Base-by-base conservation (phyloP, 345 rosid species). In the Lenwebbia sp. region DNA sequence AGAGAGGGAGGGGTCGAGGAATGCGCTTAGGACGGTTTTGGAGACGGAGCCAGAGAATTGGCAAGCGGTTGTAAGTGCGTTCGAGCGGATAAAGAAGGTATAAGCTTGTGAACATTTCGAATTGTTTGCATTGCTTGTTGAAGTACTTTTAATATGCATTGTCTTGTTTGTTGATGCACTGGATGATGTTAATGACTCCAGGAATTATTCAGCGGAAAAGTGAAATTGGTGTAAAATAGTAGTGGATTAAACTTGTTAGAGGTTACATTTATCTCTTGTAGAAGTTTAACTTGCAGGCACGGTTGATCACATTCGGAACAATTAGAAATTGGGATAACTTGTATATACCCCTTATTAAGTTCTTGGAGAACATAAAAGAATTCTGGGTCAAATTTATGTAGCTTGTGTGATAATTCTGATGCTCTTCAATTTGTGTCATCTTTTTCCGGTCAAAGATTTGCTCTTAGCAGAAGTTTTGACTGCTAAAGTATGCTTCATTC, bases 21-120 rank as follows among this genome's bases (percentile, higher is more conserved):
- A 74, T 86, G 91, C 91, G 4, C 89, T 96, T 33, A 89, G 94
- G 76, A 90, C 86, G 88, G 92, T 94, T 85, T 21, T 97, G 51
- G 96, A 96, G 89, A 92, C 94, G 0, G 92, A 92, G 84, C 98
- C 94, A 0, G 98, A 95, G 89, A 93, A 96, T 58, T 97, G 99
- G 99, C 99, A 97, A 92, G 97, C 96, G 5, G 99, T 94, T 85
- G 94, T 97, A 56, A 89, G 86, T 21, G 95, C 97, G 57, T 97
- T 97, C 57, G 98, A 96, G 89, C 95, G 89, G 90, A 91, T 97
- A 90, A 90, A 90, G 84, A 97, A 96, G 98, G 99, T 96, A 84
- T 83, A 55, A 44, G 55, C n/a, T 54, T 12, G 52, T 25, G 23
- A n/a, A 9, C 44, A 25, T 76, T 60, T 52, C 23, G 19, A 33